Evolutionary conservation across 768 basidiomycete genomes (phyloP), one percentile per base, ranked within the genome.

Genomic region (Auricularia cornea): DNA sequence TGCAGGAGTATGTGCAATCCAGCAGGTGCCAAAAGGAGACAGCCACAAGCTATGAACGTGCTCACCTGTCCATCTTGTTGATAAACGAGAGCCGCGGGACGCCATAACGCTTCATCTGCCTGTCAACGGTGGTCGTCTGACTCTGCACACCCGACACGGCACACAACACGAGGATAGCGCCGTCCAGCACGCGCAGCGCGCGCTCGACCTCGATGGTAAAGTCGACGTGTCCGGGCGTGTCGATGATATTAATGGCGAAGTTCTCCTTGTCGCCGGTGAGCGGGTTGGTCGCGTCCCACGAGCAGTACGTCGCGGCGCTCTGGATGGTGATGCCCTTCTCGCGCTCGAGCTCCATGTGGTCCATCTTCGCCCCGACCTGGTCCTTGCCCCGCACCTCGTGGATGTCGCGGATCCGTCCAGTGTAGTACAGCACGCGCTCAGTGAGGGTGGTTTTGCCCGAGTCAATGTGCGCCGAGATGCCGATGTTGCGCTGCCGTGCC

Each of bases 291-390:
- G 90, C 83, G 62, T 89, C 82, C 97, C 97, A 99, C 72, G 98
- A 96, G 68, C 94, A 96, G 76, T 95, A 99, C 0, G 97, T 98
- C 1, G 97, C 97, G 3, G 97, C 97, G 70, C 92, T 94, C 76
- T 99, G 97, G 66, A 99, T 99, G 35, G 97, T 99, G 70, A 99
- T 99, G 41, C 97, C 97, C 78, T 99, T 98, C 76, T 98, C 97
- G 57, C 96, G 82, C 74, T 99, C 97, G 3, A 99, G 80, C 66
- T 99, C 97, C 97, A 99, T 99, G 68, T 89, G 92, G 75, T 99
- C 97, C 97, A 99, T 99, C 80, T 99, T 99, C 8, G 97, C 97
- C 60, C 97, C 97, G 23, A 98, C 94, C 31, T 88, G 87, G 74
- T 99, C 97, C 61, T 90, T 84, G 52, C 97, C 97, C 75, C 87